phyloP scores from a whole-genome alignment of 768 basidiomycete species.

The Cyathus striatus region DNA sequence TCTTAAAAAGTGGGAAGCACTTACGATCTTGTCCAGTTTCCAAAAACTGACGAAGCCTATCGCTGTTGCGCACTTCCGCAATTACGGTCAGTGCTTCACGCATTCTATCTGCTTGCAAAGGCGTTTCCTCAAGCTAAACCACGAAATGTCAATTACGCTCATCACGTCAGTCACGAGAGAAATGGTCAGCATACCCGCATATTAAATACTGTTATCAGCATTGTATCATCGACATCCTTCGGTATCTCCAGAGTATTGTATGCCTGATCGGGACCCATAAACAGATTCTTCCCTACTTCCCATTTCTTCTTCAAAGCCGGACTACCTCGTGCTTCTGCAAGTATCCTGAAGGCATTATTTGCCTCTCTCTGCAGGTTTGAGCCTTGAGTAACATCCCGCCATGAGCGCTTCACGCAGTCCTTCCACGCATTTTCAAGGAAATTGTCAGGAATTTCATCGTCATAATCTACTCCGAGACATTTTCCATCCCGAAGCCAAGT shows the following conservation, averaged over 20 bases:
- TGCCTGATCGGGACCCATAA: conserved; percentile 68
- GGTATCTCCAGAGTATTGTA: conserved; percentile 69
- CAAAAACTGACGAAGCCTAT: conserved; percentile 60
- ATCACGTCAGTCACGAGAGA: too few species aligned
- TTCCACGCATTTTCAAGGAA: conserved; percentile 72
- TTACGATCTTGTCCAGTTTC: conserved; percentile 70
- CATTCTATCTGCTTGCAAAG: conserved; percentile 64
- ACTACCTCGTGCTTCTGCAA: conserved; percentile 63
- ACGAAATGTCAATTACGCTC: too few species aligned
- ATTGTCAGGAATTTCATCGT: conserved; percentile 59
- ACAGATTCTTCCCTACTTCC: conserved; percentile 46
- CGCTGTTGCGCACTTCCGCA: conserved; percentile 69
- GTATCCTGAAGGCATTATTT: conserved; percentile 63
- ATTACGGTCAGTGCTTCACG: conserved; percentile 69
- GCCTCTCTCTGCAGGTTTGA: conserved; percentile 44
- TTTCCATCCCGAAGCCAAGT: conserved; percentile 67
- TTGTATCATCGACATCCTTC: conserved; percentile 68
- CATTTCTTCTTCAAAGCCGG: conserved; percentile 40
- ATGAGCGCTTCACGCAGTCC: conserved; percentile 47
- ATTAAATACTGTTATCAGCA: conserved; percentile 66
- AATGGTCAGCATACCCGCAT: conserved; percentile 51
- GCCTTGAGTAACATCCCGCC: conserved; percentile 49
- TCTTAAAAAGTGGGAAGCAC: conserved; percentile 32
- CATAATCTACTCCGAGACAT: conserved; percentile 64
- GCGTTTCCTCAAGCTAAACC: conserved; percentile 63